These are phyloP conservation scores for Candida tropicalis DNA, from an alignment of 1,139 yeast species.

Conservation along the genomic window DNA sequence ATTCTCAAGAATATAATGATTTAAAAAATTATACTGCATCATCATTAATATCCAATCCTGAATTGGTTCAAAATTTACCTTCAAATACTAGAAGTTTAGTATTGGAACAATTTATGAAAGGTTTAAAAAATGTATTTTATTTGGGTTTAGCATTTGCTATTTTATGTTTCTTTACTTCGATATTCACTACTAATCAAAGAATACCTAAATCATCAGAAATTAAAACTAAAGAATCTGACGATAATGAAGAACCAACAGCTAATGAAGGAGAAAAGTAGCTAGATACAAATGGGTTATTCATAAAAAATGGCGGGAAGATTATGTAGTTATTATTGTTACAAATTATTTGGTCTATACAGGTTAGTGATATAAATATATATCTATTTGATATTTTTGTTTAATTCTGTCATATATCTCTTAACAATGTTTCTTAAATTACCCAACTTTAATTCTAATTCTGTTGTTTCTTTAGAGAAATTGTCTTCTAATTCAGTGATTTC, in stretches of 20 bases:
- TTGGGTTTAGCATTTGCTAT: constrained; percentile 38
- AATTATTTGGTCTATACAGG: too few relatives aligned
- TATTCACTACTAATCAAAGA: constrained; percentile 40
- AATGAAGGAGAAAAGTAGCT: not conserved
- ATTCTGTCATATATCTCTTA: constrained; percentile 28
- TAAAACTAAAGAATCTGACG: constrained; percentile 20
- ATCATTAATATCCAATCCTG: constrained; percentile 33
- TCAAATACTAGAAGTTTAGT: constrained; percentile 23
- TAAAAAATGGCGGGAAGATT: too few relatives aligned
- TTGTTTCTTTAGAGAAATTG: constrained; percentile 56
- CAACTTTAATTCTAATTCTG: constrained; percentile 55
- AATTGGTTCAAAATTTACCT: constrained; percentile 29
- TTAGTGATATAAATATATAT: too few relatives aligned
- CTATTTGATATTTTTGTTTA: constrained; percentile 15
- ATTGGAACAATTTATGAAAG: constrained; percentile 35
- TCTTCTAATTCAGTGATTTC: constrained; percentile 45
- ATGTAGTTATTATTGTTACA: not conserved
- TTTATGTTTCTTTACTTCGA: constrained; percentile 29
- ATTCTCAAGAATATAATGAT: constrained; percentile 20
- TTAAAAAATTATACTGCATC: constrained; percentile 22
- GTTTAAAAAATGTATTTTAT: constrained; percentile 45
- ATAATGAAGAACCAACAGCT: constrained; percentile 12
- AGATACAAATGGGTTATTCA: too few relatives aligned
- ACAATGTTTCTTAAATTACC: constrained; percentile 58
- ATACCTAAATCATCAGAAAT: constrained; percentile 40